phyloP scores from a whole-genome alignment of 768 basidiomycete genomes.

The Crassisporium funariophilum region DNA sequence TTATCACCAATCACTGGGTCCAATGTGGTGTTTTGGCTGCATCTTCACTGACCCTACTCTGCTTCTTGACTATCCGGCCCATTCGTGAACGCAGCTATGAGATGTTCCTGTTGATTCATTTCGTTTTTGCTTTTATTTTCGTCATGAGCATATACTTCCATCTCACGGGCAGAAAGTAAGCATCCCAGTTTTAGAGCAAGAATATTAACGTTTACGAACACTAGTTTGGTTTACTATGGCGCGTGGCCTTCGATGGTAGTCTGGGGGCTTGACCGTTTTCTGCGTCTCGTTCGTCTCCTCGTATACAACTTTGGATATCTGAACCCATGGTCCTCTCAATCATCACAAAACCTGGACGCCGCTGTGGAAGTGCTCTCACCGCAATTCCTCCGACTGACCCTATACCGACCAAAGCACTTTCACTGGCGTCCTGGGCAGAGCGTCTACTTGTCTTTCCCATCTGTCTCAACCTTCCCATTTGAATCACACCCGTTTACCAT shows the following conservation, averaged over 20 bases:
- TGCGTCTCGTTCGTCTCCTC: conserved; percentile 49
- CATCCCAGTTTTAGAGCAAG: neutral
- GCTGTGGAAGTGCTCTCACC: conserved; percentile 23
- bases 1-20: conserved; percentile 28
- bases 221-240: conserved; percentile 35
- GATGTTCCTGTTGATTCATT: conserved; percentile 52
- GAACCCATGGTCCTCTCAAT: conserved; percentile 18
- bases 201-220: neutral
- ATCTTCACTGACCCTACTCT: conserved; percentile 42
- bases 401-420: conserved; percentile 39
- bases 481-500: conserved; percentile 70
- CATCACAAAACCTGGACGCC: conserved; percentile 33
- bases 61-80: conserved; percentile 49
- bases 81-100: conserved; percentile 52
- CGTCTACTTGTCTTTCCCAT: conserved; percentile 52
- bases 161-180: conserved; percentile 31
- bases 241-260: conserved; percentile 54
- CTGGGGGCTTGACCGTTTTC: conserved; percentile 56
- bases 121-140: conserved; percentile 39
- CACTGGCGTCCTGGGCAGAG: conserved; percentile 59
- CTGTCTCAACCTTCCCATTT: conserved; percentile 43
- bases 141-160: conserved; percentile 46
- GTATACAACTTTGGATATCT: conserved; percentile 46
- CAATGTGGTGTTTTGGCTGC: conserved; percentile 40
- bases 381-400: conserved; percentile 45